Evolutionary conservation across 31 red algal genomes (phyloP).

Genomic region (Bonnemaisonia californica): DNA sequence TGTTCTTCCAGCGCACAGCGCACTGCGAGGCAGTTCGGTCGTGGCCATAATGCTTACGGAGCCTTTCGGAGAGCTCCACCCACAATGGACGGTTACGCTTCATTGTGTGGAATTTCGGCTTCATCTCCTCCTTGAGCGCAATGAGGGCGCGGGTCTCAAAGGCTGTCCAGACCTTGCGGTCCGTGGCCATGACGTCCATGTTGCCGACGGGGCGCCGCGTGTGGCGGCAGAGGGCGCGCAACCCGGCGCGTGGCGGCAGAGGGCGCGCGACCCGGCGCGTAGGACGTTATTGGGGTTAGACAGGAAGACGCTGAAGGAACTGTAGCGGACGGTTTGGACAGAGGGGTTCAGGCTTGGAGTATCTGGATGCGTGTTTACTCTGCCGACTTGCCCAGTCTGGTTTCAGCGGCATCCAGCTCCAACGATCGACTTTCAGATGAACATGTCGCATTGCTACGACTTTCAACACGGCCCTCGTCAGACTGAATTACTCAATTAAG

Average conservation of each 20-base stretch:
- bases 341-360: not conserved
- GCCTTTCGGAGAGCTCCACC: constrained; percentile 27
- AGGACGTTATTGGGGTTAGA: no score
- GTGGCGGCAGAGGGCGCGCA: not conserved
- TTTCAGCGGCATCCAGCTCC: no score
- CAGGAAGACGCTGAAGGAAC: no score
- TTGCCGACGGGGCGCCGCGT: not conserved
- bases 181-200: constrained; percentile 3
- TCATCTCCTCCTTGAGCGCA: constrained; percentile 20
- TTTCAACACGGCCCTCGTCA: no score
- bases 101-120: constrained; percentile 27
- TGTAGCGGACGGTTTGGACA: no score
- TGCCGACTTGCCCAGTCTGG: no score
- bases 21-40: constrained; percentile 32
- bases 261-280: not conserved
- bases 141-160: constrained; percentile 31
- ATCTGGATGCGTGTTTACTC: not conserved
- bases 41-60: constrained; percentile 25
- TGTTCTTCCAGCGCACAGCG: constrained; percentile 41
- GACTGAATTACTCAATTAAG: no score
- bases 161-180: constrained; percentile 31
- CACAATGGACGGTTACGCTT: constrained; percentile 40
- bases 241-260: not conserved
- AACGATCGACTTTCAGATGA: no score
- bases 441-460: no score